Percentiles rank a stretch among this genome's conserved stretches.
Evolutionary conservation across 306 rosid genomes (phyloP).

Genomic region (Argentina anserina): DNA sequence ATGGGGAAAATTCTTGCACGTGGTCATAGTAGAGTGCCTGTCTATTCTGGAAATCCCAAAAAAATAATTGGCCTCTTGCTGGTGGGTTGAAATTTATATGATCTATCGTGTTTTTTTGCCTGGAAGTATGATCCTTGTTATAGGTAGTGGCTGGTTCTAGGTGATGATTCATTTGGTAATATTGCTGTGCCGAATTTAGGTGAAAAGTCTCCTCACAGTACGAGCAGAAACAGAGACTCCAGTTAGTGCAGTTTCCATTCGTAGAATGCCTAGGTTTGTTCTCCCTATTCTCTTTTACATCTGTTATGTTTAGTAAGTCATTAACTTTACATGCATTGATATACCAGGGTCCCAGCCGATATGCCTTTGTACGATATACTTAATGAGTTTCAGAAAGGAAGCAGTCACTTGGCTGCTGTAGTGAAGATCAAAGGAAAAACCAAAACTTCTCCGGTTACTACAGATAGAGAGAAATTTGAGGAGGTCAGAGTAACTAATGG

Average conservation of each 20-base stretch:
- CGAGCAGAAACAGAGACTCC: conserved; percentile 56
- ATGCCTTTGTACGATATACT: conserved; percentile 93
- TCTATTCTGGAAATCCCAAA: conserved; percentile 45
- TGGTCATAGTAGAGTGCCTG: conserved; percentile 52
- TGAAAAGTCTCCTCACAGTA: conserved; percentile 54
- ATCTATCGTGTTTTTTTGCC: not conserved
- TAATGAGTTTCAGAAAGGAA: conserved; percentile 92
- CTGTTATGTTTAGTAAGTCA: not conserved
- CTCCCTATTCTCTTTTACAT: not conserved
- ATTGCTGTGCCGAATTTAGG: conserved; percentile 30
- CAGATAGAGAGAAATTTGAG: conserved; percentile 43
- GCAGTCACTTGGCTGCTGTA: conserved; percentile 96
- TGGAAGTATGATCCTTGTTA: not conserved
- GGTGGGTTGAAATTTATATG: conserved; percentile 21
- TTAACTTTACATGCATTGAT: conserved; percentile 9
- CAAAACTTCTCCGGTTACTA: conserved; percentile 26
- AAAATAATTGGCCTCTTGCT: conserved; percentile 47
- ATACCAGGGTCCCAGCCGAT: conserved; percentile 75
- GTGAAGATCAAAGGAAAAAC: conserved; percentile 61
- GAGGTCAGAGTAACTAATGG: conserved; percentile 27
- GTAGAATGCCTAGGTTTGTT: conserved; percentile 43
- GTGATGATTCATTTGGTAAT: conserved; percentile 8
- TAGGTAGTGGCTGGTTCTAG: not conserved
- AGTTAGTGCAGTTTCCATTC: conserved; percentile 47
- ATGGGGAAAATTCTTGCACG: conserved; percentile 60